Evolutionary conservation across 148 eudicot genomes (phyloP).

Genomic region (Silene conica): DNA sequence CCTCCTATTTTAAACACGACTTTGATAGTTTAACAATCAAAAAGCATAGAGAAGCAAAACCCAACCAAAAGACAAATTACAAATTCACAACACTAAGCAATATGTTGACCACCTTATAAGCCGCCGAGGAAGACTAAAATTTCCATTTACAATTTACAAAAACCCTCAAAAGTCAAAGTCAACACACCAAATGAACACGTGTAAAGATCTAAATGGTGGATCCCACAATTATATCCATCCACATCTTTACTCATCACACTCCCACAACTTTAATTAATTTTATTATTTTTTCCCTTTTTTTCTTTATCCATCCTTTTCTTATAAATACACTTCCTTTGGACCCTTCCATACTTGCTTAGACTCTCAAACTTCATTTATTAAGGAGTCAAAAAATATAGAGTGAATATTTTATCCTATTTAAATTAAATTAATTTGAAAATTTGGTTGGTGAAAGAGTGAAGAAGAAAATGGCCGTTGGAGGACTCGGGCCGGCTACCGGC

Average conservation of each 20-base stretch:
- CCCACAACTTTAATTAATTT: background rate
- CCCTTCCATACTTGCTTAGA: background rate
- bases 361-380: background rate
- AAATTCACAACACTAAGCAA: background rate
- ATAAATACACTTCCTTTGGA: conserved; percentile 13
- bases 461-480: conserved; percentile 76
- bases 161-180: conserved; percentile 18
- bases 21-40: no score
- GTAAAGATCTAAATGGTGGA: background rate
- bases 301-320: conserved; percentile 3
- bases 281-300: background rate
- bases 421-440: no score
- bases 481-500: conserved; percentile 35
- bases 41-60: no score
- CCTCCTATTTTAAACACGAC: no score
- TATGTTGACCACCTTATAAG: conserved; percentile 15
- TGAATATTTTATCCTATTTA: background rate
- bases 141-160: background rate
- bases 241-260: background rate
- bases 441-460: background rate
- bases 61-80: conserved; percentile 5
- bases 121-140: conserved; percentile 17
- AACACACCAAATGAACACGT: conserved; percentile 7
- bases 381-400: background rate
- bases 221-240: background rate